Percentiles rank a stretch among this genome's conserved stretches.
Conservation (phyloP, 352 stramenopile species). For the Pythium sp. region DNA sequence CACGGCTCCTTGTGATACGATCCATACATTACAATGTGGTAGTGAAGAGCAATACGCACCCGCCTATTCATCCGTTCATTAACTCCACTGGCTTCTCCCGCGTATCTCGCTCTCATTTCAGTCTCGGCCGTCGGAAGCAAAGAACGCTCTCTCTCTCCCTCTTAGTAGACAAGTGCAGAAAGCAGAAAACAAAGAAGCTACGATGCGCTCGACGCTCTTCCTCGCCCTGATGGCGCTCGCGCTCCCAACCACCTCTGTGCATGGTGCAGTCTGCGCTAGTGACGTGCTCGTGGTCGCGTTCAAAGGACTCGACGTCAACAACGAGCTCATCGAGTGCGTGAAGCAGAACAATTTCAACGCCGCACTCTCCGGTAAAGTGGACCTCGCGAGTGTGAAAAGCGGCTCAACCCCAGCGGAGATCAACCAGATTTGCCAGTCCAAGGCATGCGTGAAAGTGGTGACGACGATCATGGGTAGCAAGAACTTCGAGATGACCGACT, state of each 20-base stretch:
- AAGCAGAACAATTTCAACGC: constrained; percentile 48
- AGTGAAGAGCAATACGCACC: neutral
- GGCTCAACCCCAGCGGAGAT: constrained; percentile 35
- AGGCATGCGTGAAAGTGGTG: constrained; percentile 41
- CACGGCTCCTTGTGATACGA: neutral
- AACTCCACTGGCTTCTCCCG: neutral
- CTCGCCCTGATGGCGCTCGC: constrained; percentile 18
- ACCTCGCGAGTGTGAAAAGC: constrained; percentile 35
- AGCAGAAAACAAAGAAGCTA: neutral
- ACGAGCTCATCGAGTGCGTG: constrained; percentile 46
- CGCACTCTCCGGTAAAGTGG: constrained; percentile 41
- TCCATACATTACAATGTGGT: neutral
- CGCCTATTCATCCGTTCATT: neutral
- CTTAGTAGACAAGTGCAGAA: constrained; percentile 7
- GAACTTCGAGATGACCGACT: constrained; percentile 54
- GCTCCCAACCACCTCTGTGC: constrained; percentile 21
- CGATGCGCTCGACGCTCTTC: constrained; percentile 7
- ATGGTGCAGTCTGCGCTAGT: constrained; percentile 33
- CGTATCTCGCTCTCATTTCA: constrained; percentile 24
- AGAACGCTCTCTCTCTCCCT: constrained; percentile 15
- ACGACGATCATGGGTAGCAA: constrained; percentile 39
- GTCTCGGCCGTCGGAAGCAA: constrained; percentile 28
- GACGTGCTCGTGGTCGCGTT: constrained; percentile 47
- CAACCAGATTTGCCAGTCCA: constrained; percentile 37
- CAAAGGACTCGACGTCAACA: constrained; percentile 47